Evolutionary conservation across 2,329 filamentous ascomycete species (phyloP), one percentile per base, ranked within the genome.

Genomic region (Cladosporium sp.): DNA sequence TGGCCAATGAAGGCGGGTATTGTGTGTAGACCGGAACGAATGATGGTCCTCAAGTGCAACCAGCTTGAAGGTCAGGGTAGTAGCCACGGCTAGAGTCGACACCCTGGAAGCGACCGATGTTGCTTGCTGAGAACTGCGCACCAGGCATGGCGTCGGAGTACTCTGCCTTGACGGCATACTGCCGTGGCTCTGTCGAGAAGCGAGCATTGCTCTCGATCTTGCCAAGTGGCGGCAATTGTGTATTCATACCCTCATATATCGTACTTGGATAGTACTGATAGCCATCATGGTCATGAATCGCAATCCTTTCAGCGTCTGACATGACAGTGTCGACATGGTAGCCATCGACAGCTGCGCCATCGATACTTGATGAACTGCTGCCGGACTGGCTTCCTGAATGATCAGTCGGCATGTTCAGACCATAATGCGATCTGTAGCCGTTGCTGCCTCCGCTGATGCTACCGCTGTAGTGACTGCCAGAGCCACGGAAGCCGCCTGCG

Each of bases 191-290:
- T 3, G 63, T 72, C 56, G 64, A 63, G 37, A 61, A 67, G 17
- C 64, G 60, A 9, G 63, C 58, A n/a, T 48, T 58, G 51, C 62
- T 62, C 40, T 58, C 71, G 61, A 61, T 69, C 63, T 57, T 76
- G 66, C 57, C 62, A 12, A 70, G 59, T 2, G 67, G 67, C 17
- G 68, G 65, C 42, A 63, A 60, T 35, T 69, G 66, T 2, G 57
- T 58, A 7, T 65, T 32, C 5, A 75, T 64, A 4, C 63, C 68
- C 51, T 79, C 75, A 63, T 77, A 78, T 34, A 79, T 68, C 1
- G 76, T 67, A 3, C 68, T 67, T 1, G 77, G 75, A 36, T 74
- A 77, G 66, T 80, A 79, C n/a, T 74, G 73, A 61, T 80, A 80
- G 13, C 74, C 74, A 19, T 75, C 71, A 8, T 68, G 62, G 15